Conservation (phyloP, 2,329 filamentous ascomycete species). For the Pseudomassariella vexata region DNA sequence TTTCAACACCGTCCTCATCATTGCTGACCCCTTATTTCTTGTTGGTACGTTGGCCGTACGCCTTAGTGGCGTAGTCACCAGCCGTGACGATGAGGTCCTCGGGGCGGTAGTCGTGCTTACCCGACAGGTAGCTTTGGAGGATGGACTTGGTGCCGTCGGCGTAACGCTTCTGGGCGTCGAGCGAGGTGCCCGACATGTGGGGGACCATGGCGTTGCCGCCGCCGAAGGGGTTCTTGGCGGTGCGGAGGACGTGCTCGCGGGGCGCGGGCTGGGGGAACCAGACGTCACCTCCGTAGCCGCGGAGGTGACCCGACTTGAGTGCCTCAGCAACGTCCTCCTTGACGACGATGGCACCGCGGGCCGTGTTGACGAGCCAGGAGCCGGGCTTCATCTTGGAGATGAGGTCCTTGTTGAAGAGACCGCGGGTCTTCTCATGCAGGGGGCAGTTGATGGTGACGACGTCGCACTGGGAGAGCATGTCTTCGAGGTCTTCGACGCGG, state of each 20-base stretch:
- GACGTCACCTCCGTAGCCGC: slow-evolving; percentile 82
- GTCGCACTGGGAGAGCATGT: slow-evolving; percentile 90
- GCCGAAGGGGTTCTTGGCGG: slow-evolving; percentile 89
- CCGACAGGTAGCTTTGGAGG: slow-evolving; percentile 83
- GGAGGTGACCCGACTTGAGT: slow-evolving; percentile 84
- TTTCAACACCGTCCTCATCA: no score
- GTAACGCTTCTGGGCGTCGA: slow-evolving; percentile 93
- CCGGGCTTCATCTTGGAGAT: slow-evolving; percentile 99
- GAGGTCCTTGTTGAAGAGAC: slow-evolving; percentile 97
- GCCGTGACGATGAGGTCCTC: slow-evolving; percentile 86
- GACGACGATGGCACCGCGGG: slow-evolving; percentile 96
- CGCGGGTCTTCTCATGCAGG: slow-evolving; percentile 94
- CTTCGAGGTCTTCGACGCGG: slow-evolving; percentile 82
- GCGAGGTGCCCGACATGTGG: slow-evolving; percentile 98
- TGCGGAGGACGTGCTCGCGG: slow-evolving; percentile 85
- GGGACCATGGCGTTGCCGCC: slow-evolving; percentile 98
- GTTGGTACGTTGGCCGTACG: slow-evolving; percentile 72
- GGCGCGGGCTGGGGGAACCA: slow-evolving; percentile 99
- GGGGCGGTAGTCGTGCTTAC: slow-evolving; percentile 79
- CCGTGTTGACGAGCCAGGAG: slow-evolving; percentile 97
- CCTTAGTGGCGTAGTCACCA: slow-evolving; percentile 92
- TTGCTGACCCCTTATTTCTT: slow-evolving; percentile 16
- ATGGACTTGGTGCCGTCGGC: slow-evolving; percentile 85
- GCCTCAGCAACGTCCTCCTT: slow-evolving; percentile 98
- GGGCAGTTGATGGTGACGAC: slow-evolving; percentile 99